These are phyloP conservation scores for Phytophthora tentaculata DNA, from an alignment of 352 stramenopile species.

Conservation along the genomic window DNA sequence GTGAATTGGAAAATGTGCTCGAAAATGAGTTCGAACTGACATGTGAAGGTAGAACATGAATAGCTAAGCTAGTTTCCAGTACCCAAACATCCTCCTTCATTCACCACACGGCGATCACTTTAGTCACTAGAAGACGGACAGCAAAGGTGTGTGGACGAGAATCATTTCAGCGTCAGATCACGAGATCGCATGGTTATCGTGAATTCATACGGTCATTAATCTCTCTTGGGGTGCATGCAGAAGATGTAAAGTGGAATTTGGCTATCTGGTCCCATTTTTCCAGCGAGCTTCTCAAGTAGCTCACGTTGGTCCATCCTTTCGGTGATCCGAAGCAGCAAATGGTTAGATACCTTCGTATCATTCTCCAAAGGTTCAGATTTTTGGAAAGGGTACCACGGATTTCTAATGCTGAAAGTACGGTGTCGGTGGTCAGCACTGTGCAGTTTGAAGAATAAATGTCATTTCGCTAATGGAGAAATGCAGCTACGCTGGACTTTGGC, in stretches of 20 bases:
- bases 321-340: conserved; percentile 28
- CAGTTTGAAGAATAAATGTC: not conserved
- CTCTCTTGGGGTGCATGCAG: conserved; percentile 13
- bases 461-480: not conserved
- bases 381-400: not conserved
- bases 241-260: not conserved
- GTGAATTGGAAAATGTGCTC: conserved; percentile 25
- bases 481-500: not conserved
- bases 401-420: conserved; percentile 3
- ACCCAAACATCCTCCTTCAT: conserved; percentile 1
- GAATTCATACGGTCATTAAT: conserved; percentile 18
- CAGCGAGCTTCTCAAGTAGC: not conserved
- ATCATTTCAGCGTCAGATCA: not conserved
- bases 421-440: not conserved
- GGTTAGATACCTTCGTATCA: conserved; percentile 13
- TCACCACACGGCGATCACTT: conserved; percentile 15
- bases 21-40: no score
- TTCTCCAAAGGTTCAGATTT: conserved; percentile 6
- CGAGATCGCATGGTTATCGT: conserved; percentile 16
- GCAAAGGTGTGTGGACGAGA: conserved; percentile 9
- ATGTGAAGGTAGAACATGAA: no score
- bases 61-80: no score
- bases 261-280: conserved; percentile 20
- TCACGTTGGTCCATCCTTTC: not conserved
- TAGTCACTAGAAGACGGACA: conserved; percentile 17